Conservation (phyloP, 176 grass and related monocot genomes). For the Panicum miliaceum region DNA sequence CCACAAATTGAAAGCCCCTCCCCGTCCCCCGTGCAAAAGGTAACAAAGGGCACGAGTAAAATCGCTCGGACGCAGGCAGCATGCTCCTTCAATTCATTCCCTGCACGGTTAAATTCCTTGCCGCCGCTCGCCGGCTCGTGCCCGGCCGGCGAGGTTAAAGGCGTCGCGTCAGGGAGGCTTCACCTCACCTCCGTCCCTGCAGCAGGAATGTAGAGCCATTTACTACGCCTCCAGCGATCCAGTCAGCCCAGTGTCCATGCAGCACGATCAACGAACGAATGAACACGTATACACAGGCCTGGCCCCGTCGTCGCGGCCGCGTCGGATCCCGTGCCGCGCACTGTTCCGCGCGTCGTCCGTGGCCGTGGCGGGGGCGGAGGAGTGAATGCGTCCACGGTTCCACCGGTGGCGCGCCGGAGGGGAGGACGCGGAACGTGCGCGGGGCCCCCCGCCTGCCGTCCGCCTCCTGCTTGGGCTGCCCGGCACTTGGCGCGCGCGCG, state of each 20-base stretch:
- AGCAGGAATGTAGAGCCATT: conserved; percentile 36
- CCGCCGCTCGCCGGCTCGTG: background rate
- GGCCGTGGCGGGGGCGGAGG: background rate
- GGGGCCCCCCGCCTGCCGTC: background rate
- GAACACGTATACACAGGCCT: background rate
- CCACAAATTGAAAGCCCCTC: background rate
- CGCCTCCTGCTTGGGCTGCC: background rate
- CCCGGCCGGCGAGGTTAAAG: background rate
- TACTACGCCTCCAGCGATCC: conserved; percentile 3
- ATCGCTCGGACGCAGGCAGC: background rate
- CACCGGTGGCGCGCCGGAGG: background rate
- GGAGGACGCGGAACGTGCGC: background rate
- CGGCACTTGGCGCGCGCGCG: background rate
- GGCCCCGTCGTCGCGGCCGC: background rate
- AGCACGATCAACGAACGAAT: background rate
- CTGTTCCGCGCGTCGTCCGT: background rate
- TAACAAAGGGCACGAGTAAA: background rate
- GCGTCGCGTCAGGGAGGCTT: background rate
- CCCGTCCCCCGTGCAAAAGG: background rate
- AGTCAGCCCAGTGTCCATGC: background rate
- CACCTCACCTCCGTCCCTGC: background rate
- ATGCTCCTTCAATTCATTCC: no score
- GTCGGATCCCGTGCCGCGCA: conserved; percentile 27
- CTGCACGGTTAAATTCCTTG: background rate
- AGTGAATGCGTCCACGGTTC: background rate